These are phyloP conservation scores for Psilocybe cyanescens DNA, from an alignment of 768 basidiomycete genomes.

Conservation along the genomic window DNA sequence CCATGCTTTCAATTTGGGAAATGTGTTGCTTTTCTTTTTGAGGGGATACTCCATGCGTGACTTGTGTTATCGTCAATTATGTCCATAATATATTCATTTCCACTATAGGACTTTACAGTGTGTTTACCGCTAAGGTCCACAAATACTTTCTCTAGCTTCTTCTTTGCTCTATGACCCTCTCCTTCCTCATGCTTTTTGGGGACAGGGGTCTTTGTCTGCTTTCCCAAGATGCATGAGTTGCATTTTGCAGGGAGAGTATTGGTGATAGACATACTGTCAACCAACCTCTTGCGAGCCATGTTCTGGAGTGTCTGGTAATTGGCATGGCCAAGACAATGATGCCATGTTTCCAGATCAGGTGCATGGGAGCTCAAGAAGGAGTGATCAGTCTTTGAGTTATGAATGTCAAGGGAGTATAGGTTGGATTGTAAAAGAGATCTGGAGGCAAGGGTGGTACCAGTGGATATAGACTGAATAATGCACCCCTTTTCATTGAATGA, in stretches of 20 bases:
- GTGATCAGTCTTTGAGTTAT: slow-evolving; percentile 13
- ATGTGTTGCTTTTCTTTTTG: slow-evolving; percentile 27
- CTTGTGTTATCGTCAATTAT: slow-evolving; percentile 37
- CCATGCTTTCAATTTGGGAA: slow-evolving; percentile 32
- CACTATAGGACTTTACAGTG: slow-evolving; percentile 23
- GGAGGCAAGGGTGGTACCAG: slow-evolving; percentile 15
- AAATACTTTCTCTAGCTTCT: slow-evolving; percentile 31
- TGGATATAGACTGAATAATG: slow-evolving; percentile 14
- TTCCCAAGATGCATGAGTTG: slow-evolving; percentile 39
- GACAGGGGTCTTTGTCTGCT: slow-evolving; percentile 36
- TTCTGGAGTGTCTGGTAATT: slow-evolving; percentile 26
- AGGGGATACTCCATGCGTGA: slow-evolving; percentile 35
- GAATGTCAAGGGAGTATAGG: slow-evolving; percentile 22
- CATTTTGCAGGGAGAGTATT: slow-evolving; percentile 27
- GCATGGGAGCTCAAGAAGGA: slow-evolving; percentile 11
- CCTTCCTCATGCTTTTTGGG: slow-evolving; percentile 30
- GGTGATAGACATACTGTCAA: slow-evolving; percentile 28
- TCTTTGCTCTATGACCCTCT: slow-evolving; percentile 24
- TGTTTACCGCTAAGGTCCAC: slow-evolving; percentile 32
- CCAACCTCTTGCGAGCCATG: slow-evolving; percentile 19
- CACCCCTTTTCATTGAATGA: slow-evolving; percentile 22
- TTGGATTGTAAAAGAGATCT: slow-evolving; percentile 13
- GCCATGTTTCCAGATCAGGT: slow-evolving; percentile 28
- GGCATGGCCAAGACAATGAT: slow-evolving; percentile 29
- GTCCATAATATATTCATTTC: slow-evolving; percentile 35